phyloP scores from a whole-genome alignment of 1,139 yeast species.

The Trichomonascaceae sp. region DNA sequence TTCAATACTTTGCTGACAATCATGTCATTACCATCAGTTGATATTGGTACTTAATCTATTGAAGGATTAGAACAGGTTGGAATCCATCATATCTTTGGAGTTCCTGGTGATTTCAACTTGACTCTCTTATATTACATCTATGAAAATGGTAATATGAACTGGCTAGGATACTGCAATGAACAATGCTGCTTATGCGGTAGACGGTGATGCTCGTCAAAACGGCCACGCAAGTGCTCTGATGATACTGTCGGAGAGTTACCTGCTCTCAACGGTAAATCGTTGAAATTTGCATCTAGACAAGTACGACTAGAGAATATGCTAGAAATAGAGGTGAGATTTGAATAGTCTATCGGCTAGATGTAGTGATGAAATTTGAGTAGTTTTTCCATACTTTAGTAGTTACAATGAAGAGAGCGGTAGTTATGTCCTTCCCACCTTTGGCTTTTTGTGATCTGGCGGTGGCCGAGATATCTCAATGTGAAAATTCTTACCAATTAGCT shows the following conservation, averaged over 20 bases:
- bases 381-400: no score
- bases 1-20: not conserved
- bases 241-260: constrained; percentile 78
- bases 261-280: constrained; percentile 79
- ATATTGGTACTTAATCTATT: constrained; percentile 56
- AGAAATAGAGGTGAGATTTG: constrained; percentile 18
- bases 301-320: constrained; percentile 45
- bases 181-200: constrained; percentile 72
- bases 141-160: constrained; percentile 49
- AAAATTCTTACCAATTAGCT: not conserved
- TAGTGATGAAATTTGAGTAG: constrained; percentile 16
- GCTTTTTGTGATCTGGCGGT: constrained; percentile 6
- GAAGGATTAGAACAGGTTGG: constrained; percentile 51
- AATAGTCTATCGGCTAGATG: constrained; percentile 18
- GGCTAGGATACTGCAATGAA: constrained; percentile 62
- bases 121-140: constrained; percentile 53
- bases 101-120: constrained; percentile 68
- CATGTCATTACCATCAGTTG: constrained; percentile 24
- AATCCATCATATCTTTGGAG: constrained; percentile 65
- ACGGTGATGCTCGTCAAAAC: constrained; percentile 62
- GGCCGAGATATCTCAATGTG: constrained; percentile 1
- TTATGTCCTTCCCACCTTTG: not conserved
- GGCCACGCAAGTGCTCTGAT: constrained; percentile 35
- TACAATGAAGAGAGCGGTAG: no score
- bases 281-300: constrained; percentile 52